These are phyloP conservation scores for Psilocybe azurescens DNA, from an alignment of 768 basidiomycete genomes.

Conservation along the genomic window DNA sequence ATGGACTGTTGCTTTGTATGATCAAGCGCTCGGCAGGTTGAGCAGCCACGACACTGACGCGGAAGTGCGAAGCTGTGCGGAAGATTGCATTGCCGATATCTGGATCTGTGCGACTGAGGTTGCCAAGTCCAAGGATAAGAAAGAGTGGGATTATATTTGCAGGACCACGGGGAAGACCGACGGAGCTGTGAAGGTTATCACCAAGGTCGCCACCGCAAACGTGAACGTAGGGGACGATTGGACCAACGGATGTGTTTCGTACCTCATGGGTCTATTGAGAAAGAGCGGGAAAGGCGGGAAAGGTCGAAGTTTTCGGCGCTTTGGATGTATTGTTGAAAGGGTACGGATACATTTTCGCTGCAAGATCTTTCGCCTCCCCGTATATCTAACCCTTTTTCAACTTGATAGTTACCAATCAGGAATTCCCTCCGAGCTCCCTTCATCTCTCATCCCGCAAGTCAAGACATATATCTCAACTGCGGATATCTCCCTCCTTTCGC, in stretches of 20 bases:
- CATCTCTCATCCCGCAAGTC: conserved; percentile 72
- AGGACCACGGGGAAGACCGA: conserved; percentile 73
- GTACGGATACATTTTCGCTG: conserved; percentile 36
- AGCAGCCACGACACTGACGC: conserved; percentile 87
- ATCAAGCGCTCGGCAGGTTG: conserved; percentile 72
- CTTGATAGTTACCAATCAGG: conserved; percentile 41
- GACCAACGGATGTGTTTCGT: conserved; percentile 82
- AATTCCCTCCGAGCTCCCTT: conserved; percentile 62
- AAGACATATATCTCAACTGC: conserved; percentile 74
- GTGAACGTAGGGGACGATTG: conserved; percentile 76
- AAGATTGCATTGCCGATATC: conserved; percentile 83
- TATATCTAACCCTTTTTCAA: background rate
- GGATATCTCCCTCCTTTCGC: conserved; percentile 81
- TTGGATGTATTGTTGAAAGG: conserved; percentile 74
- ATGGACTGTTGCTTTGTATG: conserved; percentile 78
- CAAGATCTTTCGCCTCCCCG: background rate
- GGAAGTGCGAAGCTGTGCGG: conserved; percentile 84
- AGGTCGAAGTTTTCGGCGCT: conserved; percentile 79
- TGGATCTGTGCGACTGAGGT: conserved; percentile 87
- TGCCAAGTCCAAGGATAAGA: conserved; percentile 62
- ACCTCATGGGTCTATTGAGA: conserved; percentile 74
- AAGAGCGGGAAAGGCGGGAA: conserved; percentile 83
- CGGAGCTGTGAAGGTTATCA: conserved; percentile 81
- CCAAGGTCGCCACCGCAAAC: conserved; percentile 73
- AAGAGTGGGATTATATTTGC: conserved; percentile 85